A percentile compares a stretch with the other conserved stretches of the same genome.
Evolutionary conservation across 2,329 filamentous ascomycete genomes (phyloP).

Genomic region (Fusarium ramigenum): DNA sequence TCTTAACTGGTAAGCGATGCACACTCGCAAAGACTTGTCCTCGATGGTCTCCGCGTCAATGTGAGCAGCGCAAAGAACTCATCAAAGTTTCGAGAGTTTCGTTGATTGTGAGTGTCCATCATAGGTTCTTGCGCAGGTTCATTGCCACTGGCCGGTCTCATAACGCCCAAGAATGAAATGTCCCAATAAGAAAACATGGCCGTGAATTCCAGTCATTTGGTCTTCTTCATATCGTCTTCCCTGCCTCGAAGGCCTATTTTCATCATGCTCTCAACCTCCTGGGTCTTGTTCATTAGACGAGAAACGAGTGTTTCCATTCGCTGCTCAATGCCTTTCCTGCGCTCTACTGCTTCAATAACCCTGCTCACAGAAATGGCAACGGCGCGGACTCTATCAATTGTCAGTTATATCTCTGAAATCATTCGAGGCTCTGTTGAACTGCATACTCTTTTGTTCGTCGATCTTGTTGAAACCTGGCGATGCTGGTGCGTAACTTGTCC

Average conservation of each 20-base stretch:
- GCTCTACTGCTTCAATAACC: conserved; percentile 37
- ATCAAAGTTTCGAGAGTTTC: not conserved
- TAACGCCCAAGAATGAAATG: not conserved
- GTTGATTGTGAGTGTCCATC: not conserved
- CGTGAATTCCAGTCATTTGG: not conserved
- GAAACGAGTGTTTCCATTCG: conserved; percentile 41
- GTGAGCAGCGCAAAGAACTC: not conserved
- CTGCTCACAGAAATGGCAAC: conserved; percentile 25
- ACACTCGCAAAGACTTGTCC: not conserved
- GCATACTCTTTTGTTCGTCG: conserved; percentile 38
- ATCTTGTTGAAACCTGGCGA: conserved; percentile 36
- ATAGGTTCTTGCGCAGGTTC: not conserved
- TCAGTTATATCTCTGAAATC: not conserved
- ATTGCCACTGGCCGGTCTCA: not conserved
- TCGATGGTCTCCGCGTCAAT: not conserved
- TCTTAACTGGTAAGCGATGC: not conserved
- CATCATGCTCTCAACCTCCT: conserved; percentile 45
- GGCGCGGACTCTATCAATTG: conserved; percentile 20
- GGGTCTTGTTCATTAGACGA: conserved; percentile 27
- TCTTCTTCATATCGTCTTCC: conserved; percentile 35
- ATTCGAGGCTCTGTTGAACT: not conserved
- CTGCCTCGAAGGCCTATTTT: conserved; percentile 43
- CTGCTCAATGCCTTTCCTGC: conserved; percentile 41
- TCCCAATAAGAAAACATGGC: not conserved
- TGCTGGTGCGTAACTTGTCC: conserved; percentile 37